phyloP scores from a whole-genome alignment of 1,284 basidiomycete species.

The Anthracocystis walkeri region DNA sequence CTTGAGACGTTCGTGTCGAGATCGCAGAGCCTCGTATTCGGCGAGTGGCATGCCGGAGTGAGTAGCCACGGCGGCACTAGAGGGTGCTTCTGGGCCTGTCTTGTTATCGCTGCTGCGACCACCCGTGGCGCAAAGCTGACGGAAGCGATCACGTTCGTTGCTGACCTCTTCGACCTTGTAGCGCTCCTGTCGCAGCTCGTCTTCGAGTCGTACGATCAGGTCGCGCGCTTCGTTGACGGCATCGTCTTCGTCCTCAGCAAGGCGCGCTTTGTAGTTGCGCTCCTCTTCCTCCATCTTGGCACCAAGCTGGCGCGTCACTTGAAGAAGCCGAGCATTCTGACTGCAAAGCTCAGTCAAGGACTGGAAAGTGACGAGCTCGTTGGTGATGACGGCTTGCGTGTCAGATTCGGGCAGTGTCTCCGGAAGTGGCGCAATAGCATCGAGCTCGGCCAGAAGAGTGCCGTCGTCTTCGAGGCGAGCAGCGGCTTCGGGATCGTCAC shows the following conservation, averaged over 20 bases:
- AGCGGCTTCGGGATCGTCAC: conserved; percentile 82
- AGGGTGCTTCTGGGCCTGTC: conserved; percentile 14
- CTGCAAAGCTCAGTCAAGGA: conserved; percentile 83
- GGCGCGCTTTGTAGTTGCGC: conserved; percentile 48
- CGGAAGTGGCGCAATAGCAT: conserved; percentile 33
- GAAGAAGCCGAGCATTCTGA: conserved; percentile 89
- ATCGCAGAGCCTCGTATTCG: conserved; percentile 49
- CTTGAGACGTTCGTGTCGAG: conserved; percentile 77
- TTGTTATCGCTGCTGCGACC: conserved; percentile 30
- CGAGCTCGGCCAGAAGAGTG: conserved; percentile 65
- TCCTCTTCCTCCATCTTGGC: conserved; percentile 70
- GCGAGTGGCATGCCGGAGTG: conserved; percentile 24
- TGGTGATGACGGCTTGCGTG: conserved; percentile 79
- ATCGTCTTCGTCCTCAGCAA: conserved; percentile 77
- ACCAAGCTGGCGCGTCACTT: conserved; percentile 78
- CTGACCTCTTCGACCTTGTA: conserved; percentile 80
- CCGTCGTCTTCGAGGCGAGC: conserved; percentile 77
- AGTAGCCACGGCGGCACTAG: neutral
- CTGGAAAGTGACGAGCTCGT: conserved; percentile 87
- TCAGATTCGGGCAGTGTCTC: conserved; percentile 46
- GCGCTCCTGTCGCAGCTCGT: conserved; percentile 80
- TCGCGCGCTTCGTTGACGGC: conserved; percentile 88
- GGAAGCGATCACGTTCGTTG: conserved; percentile 88
- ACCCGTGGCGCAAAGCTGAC: conserved; percentile 75
- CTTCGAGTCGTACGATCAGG: conserved; percentile 82